These are phyloP conservation scores for Beauveria medogensis DNA, from an alignment of 2,329 filamentous ascomycete genomes.

Conservation along the genomic window DNA sequence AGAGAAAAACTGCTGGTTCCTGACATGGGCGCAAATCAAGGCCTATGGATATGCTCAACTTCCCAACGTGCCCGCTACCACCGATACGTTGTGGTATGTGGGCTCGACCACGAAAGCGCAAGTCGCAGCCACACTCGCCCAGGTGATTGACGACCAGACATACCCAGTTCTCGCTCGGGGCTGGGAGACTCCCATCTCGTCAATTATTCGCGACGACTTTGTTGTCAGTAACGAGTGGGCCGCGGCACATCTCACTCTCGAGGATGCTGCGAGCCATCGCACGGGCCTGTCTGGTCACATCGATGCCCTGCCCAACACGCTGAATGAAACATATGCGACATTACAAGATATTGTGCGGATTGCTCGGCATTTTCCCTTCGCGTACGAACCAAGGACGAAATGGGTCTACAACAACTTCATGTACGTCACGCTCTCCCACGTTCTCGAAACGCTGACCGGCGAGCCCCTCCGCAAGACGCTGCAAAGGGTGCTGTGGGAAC, in stretches of 20 bases:
- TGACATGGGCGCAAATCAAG: slow-evolving; percentile 11
- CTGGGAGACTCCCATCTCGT: slow-evolving; percentile 40
- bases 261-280: slow-evolving; percentile 46
- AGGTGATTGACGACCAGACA: slow-evolving; percentile 37
- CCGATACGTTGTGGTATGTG: slow-evolving; percentile 44
- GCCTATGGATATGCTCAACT: slow-evolving; percentile 22
- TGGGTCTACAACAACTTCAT: slow-evolving; percentile 46
- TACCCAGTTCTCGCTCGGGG: slow-evolving; percentile 23
- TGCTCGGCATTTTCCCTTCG: slow-evolving; percentile 37
- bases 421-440: slow-evolving; percentile 36
- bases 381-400: slow-evolving; percentile 33
- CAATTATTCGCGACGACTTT: slow-evolving; percentile 44
- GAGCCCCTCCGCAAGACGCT: slow-evolving; percentile 32
- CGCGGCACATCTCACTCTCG: slow-evolving; percentile 42
- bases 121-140: slow-evolving; percentile 40
- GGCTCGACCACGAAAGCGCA: slow-evolving; percentile 51
- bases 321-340: slow-evolving; percentile 23
- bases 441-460: slow-evolving; percentile 35
- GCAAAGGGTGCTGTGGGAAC: slow-evolving; percentile 33
- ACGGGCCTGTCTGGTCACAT: slow-evolving; percentile 41
- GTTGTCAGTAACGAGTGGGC: slow-evolving; percentile 37
- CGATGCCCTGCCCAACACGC: slow-evolving; percentile 14
- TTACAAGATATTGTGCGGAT: slow-evolving; percentile 31
- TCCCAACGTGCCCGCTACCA: slow-evolving; percentile 31
- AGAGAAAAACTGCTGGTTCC: not conserved